phyloP scores from a whole-genome alignment of 305 asterid genomes.

The Fraxinus nigra region DNA sequence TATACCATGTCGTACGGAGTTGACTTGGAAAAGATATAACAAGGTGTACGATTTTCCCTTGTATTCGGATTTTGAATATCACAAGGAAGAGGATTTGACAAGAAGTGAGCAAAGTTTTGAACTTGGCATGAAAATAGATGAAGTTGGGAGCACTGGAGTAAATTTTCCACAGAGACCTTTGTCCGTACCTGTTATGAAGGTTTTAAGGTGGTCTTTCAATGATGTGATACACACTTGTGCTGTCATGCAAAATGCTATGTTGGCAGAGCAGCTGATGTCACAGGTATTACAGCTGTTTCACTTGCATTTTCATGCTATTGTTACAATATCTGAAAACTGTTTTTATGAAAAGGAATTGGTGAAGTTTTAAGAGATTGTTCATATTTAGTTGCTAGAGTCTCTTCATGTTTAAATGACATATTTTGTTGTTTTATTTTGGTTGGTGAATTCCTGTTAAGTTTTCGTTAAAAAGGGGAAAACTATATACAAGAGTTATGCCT shows the following conservation, averaged over 20 bases:
- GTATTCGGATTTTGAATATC: slow-evolving; percentile 26
- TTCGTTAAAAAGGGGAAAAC: background rate
- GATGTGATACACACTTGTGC: slow-evolving; percentile 75
- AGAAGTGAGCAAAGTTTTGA: slow-evolving; percentile 19
- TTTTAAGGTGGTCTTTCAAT: slow-evolving; percentile 64
- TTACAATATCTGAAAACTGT: background rate
- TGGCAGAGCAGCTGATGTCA: slow-evolving; percentile 64
- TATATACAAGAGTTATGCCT: background rate
- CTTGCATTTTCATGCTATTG: slow-evolving; percentile 9
- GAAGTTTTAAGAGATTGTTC: background rate
- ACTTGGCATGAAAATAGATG: slow-evolving; percentile 26
- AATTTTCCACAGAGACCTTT: slow-evolving; percentile 34
- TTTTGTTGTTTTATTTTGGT: background rate
- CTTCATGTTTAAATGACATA: background rate
- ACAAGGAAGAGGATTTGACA: slow-evolving; percentile 24
- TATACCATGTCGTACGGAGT: slow-evolving; percentile 40
- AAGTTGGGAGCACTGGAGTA: slow-evolving; percentile 23
- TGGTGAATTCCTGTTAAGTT: background rate
- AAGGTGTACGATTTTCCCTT: slow-evolving; percentile 20
- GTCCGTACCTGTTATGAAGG: slow-evolving; percentile 38
- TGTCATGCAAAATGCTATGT: slow-evolving; percentile 34
- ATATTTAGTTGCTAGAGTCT: background rate
- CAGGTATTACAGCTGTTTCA: slow-evolving; percentile 54
- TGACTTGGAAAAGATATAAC: slow-evolving; percentile 25
- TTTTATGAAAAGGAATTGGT: background rate